These are phyloP conservation scores for Coniella vitis DNA, from an alignment of 2,329 filamentous ascomycete genomes.

Conservation along the genomic window DNA sequence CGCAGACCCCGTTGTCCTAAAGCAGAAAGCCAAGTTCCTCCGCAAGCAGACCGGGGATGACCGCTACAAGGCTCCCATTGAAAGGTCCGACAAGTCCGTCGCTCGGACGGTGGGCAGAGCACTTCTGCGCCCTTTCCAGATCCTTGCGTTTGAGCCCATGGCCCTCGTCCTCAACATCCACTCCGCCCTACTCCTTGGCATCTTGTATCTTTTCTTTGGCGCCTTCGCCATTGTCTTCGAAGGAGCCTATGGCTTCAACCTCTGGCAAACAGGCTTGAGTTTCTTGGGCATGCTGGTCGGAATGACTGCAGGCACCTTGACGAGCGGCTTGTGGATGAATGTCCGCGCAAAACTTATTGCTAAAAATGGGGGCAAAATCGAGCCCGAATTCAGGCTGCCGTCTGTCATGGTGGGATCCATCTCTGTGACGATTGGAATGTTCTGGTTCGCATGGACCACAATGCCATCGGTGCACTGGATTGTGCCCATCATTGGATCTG, in stretches of 20 bases:
- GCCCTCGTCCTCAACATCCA: conserved; percentile 74
- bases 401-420: conserved; percentile 68
- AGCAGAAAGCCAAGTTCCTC: conserved; percentile 61
- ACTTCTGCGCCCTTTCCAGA: conserved; percentile 65
- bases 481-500: conserved; percentile 65
- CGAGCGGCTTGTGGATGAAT: conserved; percentile 59
- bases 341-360: conserved; percentile 52
- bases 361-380: conserved; percentile 51
- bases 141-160: conserved; percentile 80
- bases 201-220: conserved; percentile 86
- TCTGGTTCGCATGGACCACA: conserved; percentile 85
- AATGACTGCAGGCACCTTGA: conserved; percentile 56
- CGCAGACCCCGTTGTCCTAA: conserved; percentile 59
- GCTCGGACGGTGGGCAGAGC: conserved; percentile 50
- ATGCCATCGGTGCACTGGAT: conserved; percentile 71
- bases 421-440: conserved; percentile 73
- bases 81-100: conserved; percentile 65
- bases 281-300: conserved; percentile 68
- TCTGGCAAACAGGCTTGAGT: conserved; percentile 73
- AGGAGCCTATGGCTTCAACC: conserved; percentile 65
- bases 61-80: conserved; percentile 69
- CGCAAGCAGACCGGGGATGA: conserved; percentile 73
- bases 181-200: conserved; percentile 77
- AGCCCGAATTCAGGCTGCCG: conserved; percentile 83
- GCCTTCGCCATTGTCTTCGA: conserved; percentile 77